These are phyloP conservation scores for Colletotrichum paranaense DNA, from an alignment of 2,329 filamentous ascomycete genomes.

Conservation along the genomic window DNA sequence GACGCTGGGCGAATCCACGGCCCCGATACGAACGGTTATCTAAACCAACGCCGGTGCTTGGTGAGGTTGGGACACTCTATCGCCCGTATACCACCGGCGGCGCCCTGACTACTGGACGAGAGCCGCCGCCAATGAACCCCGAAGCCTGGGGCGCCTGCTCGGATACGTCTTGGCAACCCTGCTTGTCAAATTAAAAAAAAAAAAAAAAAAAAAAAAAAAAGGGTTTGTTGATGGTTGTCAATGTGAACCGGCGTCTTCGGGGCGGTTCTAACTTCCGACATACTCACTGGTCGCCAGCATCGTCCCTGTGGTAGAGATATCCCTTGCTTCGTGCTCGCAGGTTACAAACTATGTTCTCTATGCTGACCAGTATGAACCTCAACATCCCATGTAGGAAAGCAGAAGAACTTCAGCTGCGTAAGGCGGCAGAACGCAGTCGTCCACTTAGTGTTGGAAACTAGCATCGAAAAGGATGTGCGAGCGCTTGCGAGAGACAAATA, in stretches of 20 bases:
- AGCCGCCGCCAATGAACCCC: background rate
- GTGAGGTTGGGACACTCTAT: background rate
- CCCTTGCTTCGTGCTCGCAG: background rate
- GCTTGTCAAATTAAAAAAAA: background rate
- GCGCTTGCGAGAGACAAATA: background rate
- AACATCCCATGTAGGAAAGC: background rate
- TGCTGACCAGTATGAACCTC: background rate
- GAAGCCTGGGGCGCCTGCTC: background rate
- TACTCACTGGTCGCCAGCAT: background rate
- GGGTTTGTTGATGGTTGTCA: background rate
- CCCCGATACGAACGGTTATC: background rate
- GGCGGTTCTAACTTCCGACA: background rate
- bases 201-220: background rate
- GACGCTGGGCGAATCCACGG: background rate
- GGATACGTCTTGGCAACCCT: background rate
- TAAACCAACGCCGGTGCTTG: conserved; percentile 8
- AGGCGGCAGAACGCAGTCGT: background rate
- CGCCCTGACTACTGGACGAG: background rate
- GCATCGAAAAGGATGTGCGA: background rate
- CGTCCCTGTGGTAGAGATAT: background rate
- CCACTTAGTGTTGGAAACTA: background rate
- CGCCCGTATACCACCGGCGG: background rate
- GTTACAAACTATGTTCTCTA: background rate
- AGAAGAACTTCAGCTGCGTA: background rate
- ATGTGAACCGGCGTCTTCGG: conserved; percentile 1